phyloP scores from a whole-genome alignment of 305 asterid species.

The Plantago rigida region DNA sequence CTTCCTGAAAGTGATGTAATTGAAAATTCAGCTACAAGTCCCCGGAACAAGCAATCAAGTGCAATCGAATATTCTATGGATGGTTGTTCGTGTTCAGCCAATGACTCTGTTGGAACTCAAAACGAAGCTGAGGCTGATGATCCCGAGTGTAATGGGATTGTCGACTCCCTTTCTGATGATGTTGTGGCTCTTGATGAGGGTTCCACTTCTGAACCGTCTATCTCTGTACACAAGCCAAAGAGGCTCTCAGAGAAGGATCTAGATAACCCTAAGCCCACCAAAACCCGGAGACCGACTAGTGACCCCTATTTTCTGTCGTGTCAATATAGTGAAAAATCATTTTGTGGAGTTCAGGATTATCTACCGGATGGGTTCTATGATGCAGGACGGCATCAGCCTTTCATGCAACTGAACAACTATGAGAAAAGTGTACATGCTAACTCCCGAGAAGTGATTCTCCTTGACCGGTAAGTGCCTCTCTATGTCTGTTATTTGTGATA shows the following conservation, averaged over 20 bases:
- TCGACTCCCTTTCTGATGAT: slow-evolving; percentile 37
- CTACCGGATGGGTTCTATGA: slow-evolving; percentile 92
- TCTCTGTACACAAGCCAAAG: slow-evolving; percentile 46
- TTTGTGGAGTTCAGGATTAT: slow-evolving; percentile 62
- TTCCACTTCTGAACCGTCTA: slow-evolving; percentile 36
- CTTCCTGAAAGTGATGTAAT: slow-evolving; percentile 31
- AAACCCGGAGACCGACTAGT: slow-evolving; percentile 57
- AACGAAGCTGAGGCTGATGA: slow-evolving; percentile 29
- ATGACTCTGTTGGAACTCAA: slow-evolving; percentile 18
- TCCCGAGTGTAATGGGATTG: slow-evolving; percentile 29
- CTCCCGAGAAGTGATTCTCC: slow-evolving; percentile 74
- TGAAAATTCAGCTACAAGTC: slow-evolving; percentile 27
- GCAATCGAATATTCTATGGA: slow-evolving; percentile 13
- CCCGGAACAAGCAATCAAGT: slow-evolving; percentile 31
- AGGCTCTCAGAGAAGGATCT: slow-evolving; percentile 75
- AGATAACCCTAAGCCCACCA: slow-evolving; percentile 79
- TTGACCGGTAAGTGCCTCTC: slow-evolving; percentile 55
- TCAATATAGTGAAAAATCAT: slow-evolving; percentile 64
- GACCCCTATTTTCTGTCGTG: slow-evolving; percentile 48
- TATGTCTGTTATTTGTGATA: slow-evolving; percentile 8
- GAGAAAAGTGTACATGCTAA: slow-evolving; percentile 45
- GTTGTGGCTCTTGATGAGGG: slow-evolving; percentile 37
- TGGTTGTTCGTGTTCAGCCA: slow-evolving; percentile 24
- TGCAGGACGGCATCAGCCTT: slow-evolving; percentile 90
- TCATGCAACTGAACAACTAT: slow-evolving; percentile 51